A percentile compares a stretch with the other conserved stretches of the same genome.
These are phyloP conservation scores for Apocynum venetum DNA, from an alignment of 257 asterid genomes.

Conservation along the genomic window DNA sequence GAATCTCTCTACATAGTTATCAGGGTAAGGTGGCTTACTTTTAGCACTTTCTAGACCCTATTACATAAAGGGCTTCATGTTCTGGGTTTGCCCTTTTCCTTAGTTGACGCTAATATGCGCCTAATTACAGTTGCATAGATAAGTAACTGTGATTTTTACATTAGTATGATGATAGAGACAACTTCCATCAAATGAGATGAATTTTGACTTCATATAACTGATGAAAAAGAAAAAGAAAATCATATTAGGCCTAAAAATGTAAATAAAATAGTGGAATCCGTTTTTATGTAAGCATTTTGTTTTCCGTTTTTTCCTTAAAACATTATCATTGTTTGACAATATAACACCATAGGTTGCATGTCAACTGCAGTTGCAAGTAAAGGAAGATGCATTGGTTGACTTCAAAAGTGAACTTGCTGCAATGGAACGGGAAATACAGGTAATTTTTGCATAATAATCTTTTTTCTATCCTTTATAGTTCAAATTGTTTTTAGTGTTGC, in stretches of 20 bases:
- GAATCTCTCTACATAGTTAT: not conserved
- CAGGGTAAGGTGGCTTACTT: not conserved
- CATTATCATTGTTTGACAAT: not conserved
- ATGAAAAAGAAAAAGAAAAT: not conserved
- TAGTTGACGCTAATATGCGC: not conserved
- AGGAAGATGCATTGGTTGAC: constrained; percentile 53
- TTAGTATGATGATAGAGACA: not conserved
- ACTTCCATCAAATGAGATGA: not conserved
- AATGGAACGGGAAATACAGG: constrained; percentile 68
- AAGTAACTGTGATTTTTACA: not conserved
- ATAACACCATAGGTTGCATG: constrained; percentile 8
- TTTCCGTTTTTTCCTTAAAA: not conserved
- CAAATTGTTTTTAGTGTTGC: not conserved
- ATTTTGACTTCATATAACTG: not conserved
- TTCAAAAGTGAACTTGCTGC: constrained; percentile 65
- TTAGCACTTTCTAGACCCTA: not conserved
- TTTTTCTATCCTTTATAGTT: not conserved
- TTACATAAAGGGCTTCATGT: not conserved
- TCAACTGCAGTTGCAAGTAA: constrained; percentile 58
- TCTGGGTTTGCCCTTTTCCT: not conserved
- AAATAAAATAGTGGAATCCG: not conserved
- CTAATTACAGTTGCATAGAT: not conserved
- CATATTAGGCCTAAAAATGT: not conserved
- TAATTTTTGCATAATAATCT: constrained; percentile 10
- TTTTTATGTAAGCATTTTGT: not conserved